A percentile compares a stretch with the other conserved stretches of the same genome.
Evolutionary conservation across 306 rosid genomes (phyloP).

Genomic region (Acacia confusa): DNA sequence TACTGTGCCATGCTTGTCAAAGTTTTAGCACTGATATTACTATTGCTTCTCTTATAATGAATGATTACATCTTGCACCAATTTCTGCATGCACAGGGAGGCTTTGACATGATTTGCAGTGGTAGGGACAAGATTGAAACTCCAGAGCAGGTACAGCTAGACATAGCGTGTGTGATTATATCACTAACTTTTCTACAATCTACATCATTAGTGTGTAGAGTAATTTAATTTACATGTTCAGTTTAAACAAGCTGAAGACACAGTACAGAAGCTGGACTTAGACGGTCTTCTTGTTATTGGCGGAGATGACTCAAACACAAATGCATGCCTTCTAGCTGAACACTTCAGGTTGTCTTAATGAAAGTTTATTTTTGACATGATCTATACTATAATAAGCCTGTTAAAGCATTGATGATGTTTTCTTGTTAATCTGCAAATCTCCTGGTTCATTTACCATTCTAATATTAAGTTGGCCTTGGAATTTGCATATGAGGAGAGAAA

Average conservation of each 20-base stretch:
- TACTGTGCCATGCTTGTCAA: too few relatives aligned
- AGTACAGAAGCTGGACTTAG: conserved; percentile 80
- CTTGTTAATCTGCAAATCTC: conserved; percentile 18
- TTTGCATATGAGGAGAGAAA: neutral
- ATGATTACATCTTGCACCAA: neutral
- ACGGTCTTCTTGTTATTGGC: conserved; percentile 94
- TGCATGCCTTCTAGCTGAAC: conserved; percentile 96
- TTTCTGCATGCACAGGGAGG: conserved; percentile 82
- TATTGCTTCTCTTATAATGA: neutral
- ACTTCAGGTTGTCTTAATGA: conserved; percentile 68
- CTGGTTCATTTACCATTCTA: neutral
- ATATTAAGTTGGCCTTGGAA: conserved; percentile 12
- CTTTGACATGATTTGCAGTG: conserved; percentile 98
- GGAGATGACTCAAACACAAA: conserved; percentile 99
- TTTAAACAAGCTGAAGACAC: conserved; percentile 96
- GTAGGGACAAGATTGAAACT: conserved; percentile 99
- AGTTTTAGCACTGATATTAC: neutral
- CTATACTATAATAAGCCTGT: conserved; percentile 16
- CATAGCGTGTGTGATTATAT: conserved; percentile 17
- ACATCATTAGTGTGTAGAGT: conserved; percentile 19
- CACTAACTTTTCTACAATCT: neutral
- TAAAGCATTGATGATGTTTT: conserved; percentile 3
- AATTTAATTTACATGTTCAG: conserved; percentile 46
- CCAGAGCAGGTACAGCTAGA: conserved; percentile 78
- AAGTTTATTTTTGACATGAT: neutral